A percentile compares a stretch with the other conserved stretches of the same genome.
phyloP scores from a whole-genome alignment of 441 rosid species.

The Croton laevigatus region DNA sequence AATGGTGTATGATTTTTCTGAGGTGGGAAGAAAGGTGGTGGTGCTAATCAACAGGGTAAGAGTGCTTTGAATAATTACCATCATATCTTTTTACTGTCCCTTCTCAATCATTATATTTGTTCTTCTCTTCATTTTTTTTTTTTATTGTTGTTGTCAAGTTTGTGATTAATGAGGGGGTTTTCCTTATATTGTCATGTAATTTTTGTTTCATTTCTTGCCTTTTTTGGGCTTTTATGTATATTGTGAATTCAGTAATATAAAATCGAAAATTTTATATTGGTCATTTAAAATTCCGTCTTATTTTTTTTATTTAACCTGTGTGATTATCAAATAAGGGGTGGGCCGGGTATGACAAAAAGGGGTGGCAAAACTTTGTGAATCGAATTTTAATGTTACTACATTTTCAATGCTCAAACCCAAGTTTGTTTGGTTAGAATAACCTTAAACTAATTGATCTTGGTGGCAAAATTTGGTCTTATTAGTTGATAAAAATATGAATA shows the following conservation, averaged over 20 bases:
- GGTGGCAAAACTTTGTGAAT: too few species aligned
- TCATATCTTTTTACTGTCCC: background rate
- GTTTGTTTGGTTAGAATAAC: too few species aligned
- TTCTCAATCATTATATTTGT: background rate
- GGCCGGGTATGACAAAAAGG: too few species aligned
- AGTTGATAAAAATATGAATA: too few species aligned
- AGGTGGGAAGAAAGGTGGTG: slow-evolving; percentile 1
- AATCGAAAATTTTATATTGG: background rate
- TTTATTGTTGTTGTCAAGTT: background rate
- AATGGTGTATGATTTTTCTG: slow-evolving; percentile 9
- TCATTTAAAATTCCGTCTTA: background rate
- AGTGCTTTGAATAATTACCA: slow-evolving; percentile 12
- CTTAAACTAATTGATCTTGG: too few species aligned
- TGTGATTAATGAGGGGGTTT: slow-evolving; percentile 7
- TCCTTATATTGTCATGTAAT: background rate
- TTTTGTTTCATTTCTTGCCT: background rate
- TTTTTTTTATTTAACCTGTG: too few species aligned
- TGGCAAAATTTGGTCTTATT: too few species aligned
- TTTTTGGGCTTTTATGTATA: too few species aligned
- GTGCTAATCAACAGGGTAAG: slow-evolving; percentile 3
- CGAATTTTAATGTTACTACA: too few species aligned
- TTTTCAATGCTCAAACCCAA: too few species aligned
- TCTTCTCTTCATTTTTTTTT: background rate
- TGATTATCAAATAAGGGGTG: too few species aligned
- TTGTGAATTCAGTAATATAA: background rate